Evolutionary conservation across 2,329 filamentous ascomycete species (phyloP), one percentile per base, ranked within the genome.

Genomic region (Ascochyta lentis): DNA sequence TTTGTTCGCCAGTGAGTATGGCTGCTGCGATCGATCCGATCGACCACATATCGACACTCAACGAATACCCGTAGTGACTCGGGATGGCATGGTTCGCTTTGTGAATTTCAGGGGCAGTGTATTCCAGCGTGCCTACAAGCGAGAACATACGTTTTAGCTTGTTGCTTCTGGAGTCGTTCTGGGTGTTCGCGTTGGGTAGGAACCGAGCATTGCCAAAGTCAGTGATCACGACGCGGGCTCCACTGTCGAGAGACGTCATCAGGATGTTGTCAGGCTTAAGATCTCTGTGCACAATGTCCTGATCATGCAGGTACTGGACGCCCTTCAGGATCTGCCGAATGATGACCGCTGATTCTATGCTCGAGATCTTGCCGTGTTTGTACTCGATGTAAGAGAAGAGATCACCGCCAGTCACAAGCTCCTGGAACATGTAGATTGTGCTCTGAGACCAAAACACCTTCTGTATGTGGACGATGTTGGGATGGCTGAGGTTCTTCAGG

Each of bases 251-350:
- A 1, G 82, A 84, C 0, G 82, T 83, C 78, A 88, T 79, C 27
- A 88, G 76, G 8, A 88, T 81, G 61, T 88, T 88, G 48, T 88
- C 85, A 0, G 84, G 85, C 63, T 88, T 88, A 44, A 88, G 76
- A 63, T 88, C 86, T 29, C 86, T 78, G 67, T 88, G 86, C 4
- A 84, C 84, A 39, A 88, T 82, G 37, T 79, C 74, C 7, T 78
- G 75, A 3, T 75, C 70, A 65, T 88, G 86, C 0, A 88, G 72
- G 63, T 86, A 86, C 15, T 84, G 73, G n/a, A 87, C 68, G 2
- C 83, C 86, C 49, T 84, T 79, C 8, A 85, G 67, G 3, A 87
- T 72, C 63, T 88, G 86, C 42, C 77, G 75, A 13, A 84, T 70
- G 29, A 88, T 82, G 10, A 83, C 77, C 7, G 82, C 83, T 23